These are phyloP conservation scores for Sclerotinia sclerotiorum DNA, from an alignment of 2,329 filamentous ascomycete genomes.

Conservation along the genomic window DNA sequence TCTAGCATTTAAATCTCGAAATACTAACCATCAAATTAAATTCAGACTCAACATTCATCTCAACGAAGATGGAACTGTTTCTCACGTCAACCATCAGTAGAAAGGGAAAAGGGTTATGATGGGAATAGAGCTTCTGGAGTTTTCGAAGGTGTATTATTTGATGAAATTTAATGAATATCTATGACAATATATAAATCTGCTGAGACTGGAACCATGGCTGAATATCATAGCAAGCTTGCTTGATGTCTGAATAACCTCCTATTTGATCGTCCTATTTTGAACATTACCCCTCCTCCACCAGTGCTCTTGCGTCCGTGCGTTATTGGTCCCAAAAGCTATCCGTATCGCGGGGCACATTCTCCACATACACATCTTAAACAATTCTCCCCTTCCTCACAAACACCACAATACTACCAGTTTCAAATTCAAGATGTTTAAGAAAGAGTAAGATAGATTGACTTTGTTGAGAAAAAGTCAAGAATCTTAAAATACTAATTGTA, in stretches of 20 bases:
- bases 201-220: not conserved
- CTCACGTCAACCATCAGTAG: slow-evolving; percentile 53
- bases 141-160: not conserved
- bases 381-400: slow-evolving; percentile 20
- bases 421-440: slow-evolving; percentile 75
- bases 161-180: not conserved
- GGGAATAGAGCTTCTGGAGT: not conserved
- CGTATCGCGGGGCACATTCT: slow-evolving; percentile 32
- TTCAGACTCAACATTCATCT: slow-evolving; percentile 60
- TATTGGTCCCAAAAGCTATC: slow-evolving; percentile 23
- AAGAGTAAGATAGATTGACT: slow-evolving; percentile 63
- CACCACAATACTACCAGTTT: slow-evolving; percentile 18
- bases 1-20: not conserved
- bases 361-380: slow-evolving; percentile 21
- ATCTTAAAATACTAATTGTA: slow-evolving; percentile 28
- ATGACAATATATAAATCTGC: not conserved
- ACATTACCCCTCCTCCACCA: slow-evolving; percentile 15
- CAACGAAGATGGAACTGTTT: slow-evolving; percentile 59
- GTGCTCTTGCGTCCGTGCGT: slow-evolving; percentile 13
- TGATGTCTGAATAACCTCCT: slow-evolving; percentile 11
- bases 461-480: not conserved
- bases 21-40: slow-evolving; percentile 27
- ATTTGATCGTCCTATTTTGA: not conserved
- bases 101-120: not conserved
- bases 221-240: not conserved